Conservation (phyloP, 495 filamentous ascomycete genomes). For the Talaromyces wortmannii region DNA sequence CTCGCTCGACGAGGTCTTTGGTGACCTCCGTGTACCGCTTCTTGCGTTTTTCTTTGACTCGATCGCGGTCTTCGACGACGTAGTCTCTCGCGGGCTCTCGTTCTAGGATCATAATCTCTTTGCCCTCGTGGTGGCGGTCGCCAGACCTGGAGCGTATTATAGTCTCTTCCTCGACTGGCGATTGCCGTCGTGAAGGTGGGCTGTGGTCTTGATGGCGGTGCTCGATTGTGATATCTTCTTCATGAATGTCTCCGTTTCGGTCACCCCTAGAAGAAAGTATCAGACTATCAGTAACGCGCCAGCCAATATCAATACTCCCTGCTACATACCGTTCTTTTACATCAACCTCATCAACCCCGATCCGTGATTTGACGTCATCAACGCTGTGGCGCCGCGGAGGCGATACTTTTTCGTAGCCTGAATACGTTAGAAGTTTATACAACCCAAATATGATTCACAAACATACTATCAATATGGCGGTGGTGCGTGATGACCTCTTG, state of each 20-base stretch:
- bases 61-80: conserved; percentile 18
- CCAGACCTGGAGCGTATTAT: neutral
- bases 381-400: conserved; percentile 30
- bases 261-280: conserved; percentile 6
- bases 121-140: neutral
- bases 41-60: conserved; percentile 37
- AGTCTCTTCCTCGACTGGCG: neutral
- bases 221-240: conserved; percentile 56
- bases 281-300: neutral
- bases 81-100: conserved; percentile 8
- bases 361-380: conserved; percentile 17
- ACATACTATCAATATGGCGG: conserved; percentile 72
- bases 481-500: conserved; percentile 83
- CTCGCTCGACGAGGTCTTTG: conserved; percentile 80
- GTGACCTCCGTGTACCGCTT: conserved; percentile 97
- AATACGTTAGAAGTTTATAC: conserved; percentile 4
- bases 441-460: neutral
- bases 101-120: conserved; percentile 1
- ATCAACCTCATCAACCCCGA: conserved; percentile 41
- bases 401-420: conserved; percentile 18
- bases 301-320: neutral
- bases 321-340: conserved; percentile 33
- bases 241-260: conserved; percentile 28
- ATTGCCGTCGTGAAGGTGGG: neutral
- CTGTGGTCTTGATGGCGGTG: conserved; percentile 23